Percentiles rank a stretch among this genome's conserved stretches.
These are phyloP conservation scores for Coelastrella sp. DNA, from an alignment of 139 green algal species.

Conservation along the genomic window DNA sequence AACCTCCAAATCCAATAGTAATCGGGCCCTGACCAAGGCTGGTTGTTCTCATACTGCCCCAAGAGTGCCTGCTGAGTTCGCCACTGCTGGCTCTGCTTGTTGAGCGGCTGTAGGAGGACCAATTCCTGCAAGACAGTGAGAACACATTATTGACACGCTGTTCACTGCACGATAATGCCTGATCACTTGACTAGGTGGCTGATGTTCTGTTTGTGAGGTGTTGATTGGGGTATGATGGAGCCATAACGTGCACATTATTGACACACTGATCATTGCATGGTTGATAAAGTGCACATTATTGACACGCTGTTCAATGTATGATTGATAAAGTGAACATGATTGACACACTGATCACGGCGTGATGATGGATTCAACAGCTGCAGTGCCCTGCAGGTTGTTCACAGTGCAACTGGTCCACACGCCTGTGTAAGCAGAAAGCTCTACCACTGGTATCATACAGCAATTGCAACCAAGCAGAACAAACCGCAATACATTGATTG, in stretches of 20 bases:
- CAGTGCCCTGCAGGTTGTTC: not conserved
- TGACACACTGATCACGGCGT: too few species aligned
- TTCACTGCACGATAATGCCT: not conserved
- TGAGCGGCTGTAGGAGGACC: constrained; percentile 37
- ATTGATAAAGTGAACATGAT: too few species aligned
- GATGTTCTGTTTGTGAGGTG: too few species aligned
- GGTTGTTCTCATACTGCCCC: constrained; percentile 22
- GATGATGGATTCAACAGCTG: too few species aligned
- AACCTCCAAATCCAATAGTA: not conserved
- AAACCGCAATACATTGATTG: too few species aligned
- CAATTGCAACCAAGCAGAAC: too few species aligned
- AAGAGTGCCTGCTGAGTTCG: constrained; percentile 35
- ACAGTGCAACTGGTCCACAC: not conserved
- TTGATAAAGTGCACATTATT: not conserved
- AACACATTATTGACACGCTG: not conserved
- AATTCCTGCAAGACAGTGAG: constrained; percentile 7
- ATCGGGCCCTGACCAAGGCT: constrained; percentile 1
- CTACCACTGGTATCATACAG: not conserved
- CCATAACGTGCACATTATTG: too few species aligned
- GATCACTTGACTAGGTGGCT: too few species aligned
- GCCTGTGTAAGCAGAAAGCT: too few species aligned
- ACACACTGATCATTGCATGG: too few species aligned
- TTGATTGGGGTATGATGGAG: too few species aligned
- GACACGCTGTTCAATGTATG: not conserved
- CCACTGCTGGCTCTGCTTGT: constrained; percentile 40